A percentile compares a stretch with the other conserved stretches of the same genome.
These are phyloP conservation scores for Suillus placidus DNA, from an alignment of 768 basidiomycete genomes.

Conservation along the genomic window DNA sequence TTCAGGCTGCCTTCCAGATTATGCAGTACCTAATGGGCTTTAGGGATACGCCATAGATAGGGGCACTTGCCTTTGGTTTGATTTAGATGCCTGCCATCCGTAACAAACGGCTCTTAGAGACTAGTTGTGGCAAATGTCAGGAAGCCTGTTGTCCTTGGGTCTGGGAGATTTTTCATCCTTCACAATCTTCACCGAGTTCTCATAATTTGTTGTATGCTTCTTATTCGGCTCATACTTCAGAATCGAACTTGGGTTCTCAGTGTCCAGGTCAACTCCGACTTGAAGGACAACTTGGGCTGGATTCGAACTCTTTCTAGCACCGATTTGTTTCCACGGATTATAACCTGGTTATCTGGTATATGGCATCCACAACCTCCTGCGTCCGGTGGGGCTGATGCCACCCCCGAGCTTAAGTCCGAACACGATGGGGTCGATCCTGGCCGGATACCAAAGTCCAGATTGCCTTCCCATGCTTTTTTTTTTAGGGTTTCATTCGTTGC, in stretches of 20 bases:
- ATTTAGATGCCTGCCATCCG: not conserved
- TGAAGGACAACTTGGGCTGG: not conserved
- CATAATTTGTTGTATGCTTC: not conserved
- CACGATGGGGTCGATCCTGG: too few species aligned
- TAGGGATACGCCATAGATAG: slow-evolving; percentile 45
- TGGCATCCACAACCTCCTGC: too few species aligned
- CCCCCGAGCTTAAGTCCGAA: too few species aligned
- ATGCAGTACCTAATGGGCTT: slow-evolving; percentile 67
- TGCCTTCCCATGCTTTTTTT: too few species aligned
- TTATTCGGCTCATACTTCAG: too few species aligned
- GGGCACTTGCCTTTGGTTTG: not conserved
- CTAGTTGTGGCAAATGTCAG: not conserved
- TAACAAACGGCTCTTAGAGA: not conserved
- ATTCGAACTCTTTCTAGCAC: not conserved
- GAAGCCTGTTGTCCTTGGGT: not conserved
- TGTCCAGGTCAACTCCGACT: not conserved
- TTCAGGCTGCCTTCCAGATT: slow-evolving; percentile 61
- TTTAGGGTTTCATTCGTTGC: too few species aligned
- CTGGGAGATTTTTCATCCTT: not conserved
- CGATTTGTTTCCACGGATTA: too few species aligned
- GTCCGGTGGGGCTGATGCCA: too few species aligned
- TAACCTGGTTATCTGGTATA: not conserved
- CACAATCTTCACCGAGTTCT: not conserved
- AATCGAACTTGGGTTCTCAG: not conserved
- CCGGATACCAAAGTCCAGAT: too few species aligned